Conservation (phyloP, 2,329 filamentous ascomycete genomes). For the Hymenoscyphus infarciens region DNA sequence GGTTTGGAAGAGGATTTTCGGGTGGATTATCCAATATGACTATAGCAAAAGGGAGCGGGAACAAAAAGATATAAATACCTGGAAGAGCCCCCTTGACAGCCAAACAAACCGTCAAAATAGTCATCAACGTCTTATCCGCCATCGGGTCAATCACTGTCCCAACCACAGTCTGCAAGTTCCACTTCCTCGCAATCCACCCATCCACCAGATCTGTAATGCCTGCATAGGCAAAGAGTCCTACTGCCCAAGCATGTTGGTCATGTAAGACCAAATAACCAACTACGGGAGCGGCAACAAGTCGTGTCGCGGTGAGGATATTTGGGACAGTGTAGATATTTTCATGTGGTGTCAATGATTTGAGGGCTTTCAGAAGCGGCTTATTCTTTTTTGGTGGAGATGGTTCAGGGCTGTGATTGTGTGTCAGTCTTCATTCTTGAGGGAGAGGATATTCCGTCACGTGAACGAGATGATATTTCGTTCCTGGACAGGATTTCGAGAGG, state of each 20-base stretch:
- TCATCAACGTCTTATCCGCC: slow-evolving; percentile 97
- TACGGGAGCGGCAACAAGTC: slow-evolving; percentile 75
- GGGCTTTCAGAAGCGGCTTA: slow-evolving; percentile 26
- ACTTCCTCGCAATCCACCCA: slow-evolving; percentile 86
- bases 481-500: background rate
- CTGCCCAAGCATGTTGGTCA: slow-evolving; percentile 72
- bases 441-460: background rate
- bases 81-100: slow-evolving; percentile 80
- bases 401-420: background rate
- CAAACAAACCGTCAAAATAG: slow-evolving; percentile 79
- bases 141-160: slow-evolving; percentile 94
- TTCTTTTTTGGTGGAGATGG: slow-evolving; percentile 3
- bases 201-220: slow-evolving; percentile 89
- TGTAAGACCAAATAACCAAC: slow-evolving; percentile 87
- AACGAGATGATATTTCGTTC: background rate
- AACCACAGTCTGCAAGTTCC: slow-evolving; percentile 87
- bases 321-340: slow-evolving; percentile 98
- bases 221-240: slow-evolving; percentile 87
- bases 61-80: slow-evolving; percentile 42
- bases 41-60: background rate
- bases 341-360: slow-evolving; percentile 43
- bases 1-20: background rate
- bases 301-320: slow-evolving; percentile 85
- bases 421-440: background rate
- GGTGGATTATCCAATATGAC: background rate